Evolutionary conservation across 495 filamentous ascomycete species (phyloP), one percentile per base, ranked within the genome.

Genomic region (Penicillium steckii): DNA sequence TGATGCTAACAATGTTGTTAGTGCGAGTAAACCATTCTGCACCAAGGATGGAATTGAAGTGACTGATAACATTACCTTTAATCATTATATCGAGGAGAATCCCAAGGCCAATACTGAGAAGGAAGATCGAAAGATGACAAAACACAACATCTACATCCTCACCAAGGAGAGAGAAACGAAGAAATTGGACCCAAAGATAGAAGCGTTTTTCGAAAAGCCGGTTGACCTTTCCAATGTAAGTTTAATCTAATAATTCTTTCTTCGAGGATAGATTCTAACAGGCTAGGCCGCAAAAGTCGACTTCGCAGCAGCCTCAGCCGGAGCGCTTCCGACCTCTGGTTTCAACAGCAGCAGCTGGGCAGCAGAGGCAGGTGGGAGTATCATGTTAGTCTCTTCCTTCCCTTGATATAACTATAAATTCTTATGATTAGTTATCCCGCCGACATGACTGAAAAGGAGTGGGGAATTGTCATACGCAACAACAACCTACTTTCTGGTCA

Each of bases 381-480:
- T 40, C 17, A n/a, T 40, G 35, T 40, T n/a, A 40, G 35, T 40
- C 7, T 40, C 17, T 7, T 40, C 35, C 17, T 40, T 40, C 35
- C 7, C 17, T 40, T 40, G n/a, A n/a, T n/a, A n/a, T n/a, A n/a
- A n/a, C n/a, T n/a, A 40, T 40, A 40, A 40, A 8, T n/a, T 40
- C 35, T 40, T n/a, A n/a, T n/a, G n/a, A n/a, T 53, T 50, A 50
- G 47, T 41, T 23, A 50, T 21, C 32, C 47, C n/a, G 47, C 24
- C 47, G 32, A 50, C 41, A 50, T 50, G 47, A 50, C 32, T 13
- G 47, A 50, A 42, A 40, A 50, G 33, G 32, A 50, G 15, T 50
- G 47, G 47, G 47, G 47, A 25, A 50, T 50, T 50, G 47, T 50
- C 32, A 50, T 50, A 21, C 47, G 47, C 15, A 50, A 21, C 47